Conservation (phyloP, 768 basidiomycete species). For the Boletus coccyginus region DNA sequence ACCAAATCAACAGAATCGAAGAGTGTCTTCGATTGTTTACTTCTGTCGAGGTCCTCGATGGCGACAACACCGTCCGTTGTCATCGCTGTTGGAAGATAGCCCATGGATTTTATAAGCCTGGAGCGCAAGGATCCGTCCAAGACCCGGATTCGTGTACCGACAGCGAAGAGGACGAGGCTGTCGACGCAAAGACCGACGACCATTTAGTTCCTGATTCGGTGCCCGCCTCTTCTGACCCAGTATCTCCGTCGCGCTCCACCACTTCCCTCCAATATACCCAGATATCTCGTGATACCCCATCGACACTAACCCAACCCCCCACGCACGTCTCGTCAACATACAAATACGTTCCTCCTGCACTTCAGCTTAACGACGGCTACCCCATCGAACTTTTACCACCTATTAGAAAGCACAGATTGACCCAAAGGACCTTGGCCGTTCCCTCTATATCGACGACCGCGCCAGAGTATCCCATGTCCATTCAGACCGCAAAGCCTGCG, state of each 20-base stretch:
- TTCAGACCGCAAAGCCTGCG: constrained; percentile 18
- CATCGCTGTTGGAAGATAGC: constrained; percentile 91
- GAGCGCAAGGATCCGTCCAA: constrained; percentile 16
- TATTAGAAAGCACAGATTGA: constrained; percentile 11
- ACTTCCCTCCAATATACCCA: constrained; percentile 39
- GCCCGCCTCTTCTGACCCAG: constrained; percentile 11
- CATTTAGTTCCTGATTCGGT: constrained; percentile 16
- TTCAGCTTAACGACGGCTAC: constrained; percentile 26
- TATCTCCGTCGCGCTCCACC: constrained; percentile 31
- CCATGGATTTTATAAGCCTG: constrained; percentile 55
- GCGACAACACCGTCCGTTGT: constrained; percentile 94
- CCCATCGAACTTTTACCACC: constrained; percentile 20
- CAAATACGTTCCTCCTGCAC: constrained; percentile 26
- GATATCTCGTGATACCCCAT: constrained; percentile 23
- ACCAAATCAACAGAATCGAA: constrained; percentile 38
- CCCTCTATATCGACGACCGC: constrained; percentile 54
- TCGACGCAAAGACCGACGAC: constrained; percentile 17
- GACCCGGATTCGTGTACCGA: constrained; percentile 31
- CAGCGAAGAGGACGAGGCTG: constrained; percentile 33
- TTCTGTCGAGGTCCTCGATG: constrained; percentile 88
- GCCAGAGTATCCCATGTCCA: constrained; percentile 38
- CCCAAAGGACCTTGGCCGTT: constrained; percentile 46
- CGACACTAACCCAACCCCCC: constrained; percentile 8
- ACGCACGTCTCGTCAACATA: constrained; percentile 8
- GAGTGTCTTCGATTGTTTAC: constrained; percentile 89